These are phyloP conservation scores for Ilyonectria sp. DNA, from an alignment of 2,329 filamentous ascomycete genomes.

Conservation along the genomic window DNA sequence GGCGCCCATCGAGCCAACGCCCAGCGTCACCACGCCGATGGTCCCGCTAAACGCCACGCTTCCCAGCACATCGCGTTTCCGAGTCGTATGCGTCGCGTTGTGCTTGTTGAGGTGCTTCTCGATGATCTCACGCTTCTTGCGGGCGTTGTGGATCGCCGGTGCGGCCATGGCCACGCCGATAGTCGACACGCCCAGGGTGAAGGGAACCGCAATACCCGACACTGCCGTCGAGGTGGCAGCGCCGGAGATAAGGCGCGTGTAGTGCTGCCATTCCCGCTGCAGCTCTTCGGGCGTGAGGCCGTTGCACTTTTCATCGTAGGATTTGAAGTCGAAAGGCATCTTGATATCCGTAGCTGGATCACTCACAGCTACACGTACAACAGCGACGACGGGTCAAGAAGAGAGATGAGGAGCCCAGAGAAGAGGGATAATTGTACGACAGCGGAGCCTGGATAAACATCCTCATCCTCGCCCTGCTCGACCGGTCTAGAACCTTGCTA, in stretches of 20 bases:
- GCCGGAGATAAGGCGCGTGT: conserved; percentile 58
- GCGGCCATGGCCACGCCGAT: conserved; percentile 57
- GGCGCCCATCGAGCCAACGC: conserved; percentile 53
- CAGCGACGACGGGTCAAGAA: not conserved
- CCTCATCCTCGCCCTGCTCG: not conserved
- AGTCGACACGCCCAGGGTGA: conserved; percentile 57
- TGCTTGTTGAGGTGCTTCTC: conserved; percentile 54
- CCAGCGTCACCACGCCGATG: conserved; percentile 54
- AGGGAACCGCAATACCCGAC: conserved; percentile 56
- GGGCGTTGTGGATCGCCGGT: conserved; percentile 58
- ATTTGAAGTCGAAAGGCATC: conserved; percentile 60
- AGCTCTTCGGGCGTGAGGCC: conserved; percentile 55
- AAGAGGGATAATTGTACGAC: not conserved
- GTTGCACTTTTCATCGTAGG: conserved; percentile 57
- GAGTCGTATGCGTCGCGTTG: conserved; percentile 54
- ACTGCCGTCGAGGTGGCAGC: conserved; percentile 58
- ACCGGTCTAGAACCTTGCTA: not conserved
- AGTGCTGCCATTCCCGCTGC: conserved; percentile 60
- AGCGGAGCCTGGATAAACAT: not conserved
- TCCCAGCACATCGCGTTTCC: conserved; percentile 58
- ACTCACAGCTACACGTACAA: not conserved
- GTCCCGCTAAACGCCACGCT: conserved; percentile 57
- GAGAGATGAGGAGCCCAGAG: not conserved
- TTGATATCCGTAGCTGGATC: conserved; percentile 1
- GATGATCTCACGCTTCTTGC: conserved; percentile 60